Conservation (phyloP, 257 asterid genomes). For the Solanum infundibuliforme region DNA sequence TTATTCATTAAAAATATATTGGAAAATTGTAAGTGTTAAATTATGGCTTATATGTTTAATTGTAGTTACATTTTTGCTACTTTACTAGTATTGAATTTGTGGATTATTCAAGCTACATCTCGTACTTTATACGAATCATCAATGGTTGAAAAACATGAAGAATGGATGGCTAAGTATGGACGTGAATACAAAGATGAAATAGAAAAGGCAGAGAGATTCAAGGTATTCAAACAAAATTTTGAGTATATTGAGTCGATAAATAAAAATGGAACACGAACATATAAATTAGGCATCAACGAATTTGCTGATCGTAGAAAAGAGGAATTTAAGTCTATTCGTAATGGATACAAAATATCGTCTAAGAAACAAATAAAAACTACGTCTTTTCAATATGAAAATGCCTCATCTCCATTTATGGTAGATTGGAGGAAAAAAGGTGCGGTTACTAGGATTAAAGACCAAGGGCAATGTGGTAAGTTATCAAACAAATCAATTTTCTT, state of each 20-base stretch:
- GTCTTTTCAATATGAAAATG: conserved; percentile 14
- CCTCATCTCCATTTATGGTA: too few species aligned
- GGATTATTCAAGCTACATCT: neutral
- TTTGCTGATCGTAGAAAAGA: conserved; percentile 20
- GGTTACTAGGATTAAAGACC: too few species aligned
- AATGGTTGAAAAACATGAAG: conserved; percentile 8
- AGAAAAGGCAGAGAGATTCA: conserved; percentile 14
- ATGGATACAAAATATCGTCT: conserved; percentile 10
- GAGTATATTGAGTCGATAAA: conserved; percentile 22
- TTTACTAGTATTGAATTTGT: conserved; percentile 4
- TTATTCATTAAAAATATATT: neutral
- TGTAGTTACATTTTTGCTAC: conserved; percentile 4
- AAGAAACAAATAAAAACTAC: neutral
- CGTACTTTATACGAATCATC: conserved; percentile 6
- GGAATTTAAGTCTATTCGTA: conserved; percentile 16
- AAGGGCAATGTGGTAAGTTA: too few species aligned
- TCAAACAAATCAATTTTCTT: too few species aligned
- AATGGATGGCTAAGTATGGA: conserved; percentile 22
- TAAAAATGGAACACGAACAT: conserved; percentile 1
- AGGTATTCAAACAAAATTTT: conserved; percentile 17
- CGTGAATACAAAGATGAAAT: conserved; percentile 16
- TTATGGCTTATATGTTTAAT: neutral
- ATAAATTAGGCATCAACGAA: conserved; percentile 19
- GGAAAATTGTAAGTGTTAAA: neutral
- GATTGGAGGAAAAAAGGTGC: too few species aligned